Evolutionary conservation across 1,284 basidiomycete genomes (phyloP).

Genomic region (Pholiota adiposa): DNA sequence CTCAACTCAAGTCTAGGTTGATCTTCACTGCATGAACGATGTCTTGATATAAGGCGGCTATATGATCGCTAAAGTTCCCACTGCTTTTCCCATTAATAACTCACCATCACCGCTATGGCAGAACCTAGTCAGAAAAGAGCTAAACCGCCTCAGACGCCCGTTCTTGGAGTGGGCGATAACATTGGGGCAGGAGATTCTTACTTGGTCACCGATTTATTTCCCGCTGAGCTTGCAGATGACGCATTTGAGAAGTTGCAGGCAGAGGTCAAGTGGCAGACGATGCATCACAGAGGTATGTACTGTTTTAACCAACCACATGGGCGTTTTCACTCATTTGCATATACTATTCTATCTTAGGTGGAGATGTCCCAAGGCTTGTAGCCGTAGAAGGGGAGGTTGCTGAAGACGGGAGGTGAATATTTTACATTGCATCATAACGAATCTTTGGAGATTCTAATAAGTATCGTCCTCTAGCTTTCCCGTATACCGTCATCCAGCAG

Average conservation of each 20-base stretch:
- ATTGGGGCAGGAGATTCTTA: constrained; percentile 70
- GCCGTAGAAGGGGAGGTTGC: constrained; percentile 69
- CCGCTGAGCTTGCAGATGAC: constrained; percentile 50
- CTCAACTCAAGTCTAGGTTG: too few species aligned
- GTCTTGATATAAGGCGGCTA: too few species aligned
- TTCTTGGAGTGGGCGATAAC: constrained; percentile 30
- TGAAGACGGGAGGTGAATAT: constrained; percentile 61
- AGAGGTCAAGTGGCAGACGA: constrained; percentile 72
- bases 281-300: constrained; percentile 68
- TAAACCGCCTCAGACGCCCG: constrained; percentile 4
- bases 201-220: constrained; percentile 58
- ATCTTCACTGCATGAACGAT: too few species aligned
- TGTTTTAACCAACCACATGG: background rate
- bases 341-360: too few species aligned
- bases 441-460: background rate
- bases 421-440: background rate
- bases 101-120: too few species aligned
- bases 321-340: too few species aligned
- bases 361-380: constrained; percentile 75
- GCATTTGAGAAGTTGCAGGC: constrained; percentile 60
- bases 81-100: background rate
- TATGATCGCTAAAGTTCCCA: background rate
- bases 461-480: constrained; percentile 54
- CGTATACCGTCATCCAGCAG: constrained; percentile 78
- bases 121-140: background rate